Evolutionary conservation across 768 basidiomycete genomes (phyloP).

Genomic region (Xerocomellus dryophilus): DNA sequence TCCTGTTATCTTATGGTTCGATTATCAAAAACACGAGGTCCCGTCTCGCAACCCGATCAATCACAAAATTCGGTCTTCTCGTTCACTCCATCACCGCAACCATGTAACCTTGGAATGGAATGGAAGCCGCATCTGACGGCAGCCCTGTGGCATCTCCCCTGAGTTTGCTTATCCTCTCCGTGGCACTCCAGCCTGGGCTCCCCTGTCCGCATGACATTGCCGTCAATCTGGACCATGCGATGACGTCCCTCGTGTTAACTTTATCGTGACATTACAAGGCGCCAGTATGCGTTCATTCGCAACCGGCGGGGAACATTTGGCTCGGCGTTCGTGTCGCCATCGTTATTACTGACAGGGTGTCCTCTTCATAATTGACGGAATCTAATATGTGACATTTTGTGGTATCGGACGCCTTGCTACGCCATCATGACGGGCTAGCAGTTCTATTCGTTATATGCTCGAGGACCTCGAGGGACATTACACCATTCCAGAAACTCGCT

Average conservation of each 20-base stretch:
- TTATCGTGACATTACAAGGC: not conserved
- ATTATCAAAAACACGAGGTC: slow-evolving; percentile 11
- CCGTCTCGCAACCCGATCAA: not conserved
- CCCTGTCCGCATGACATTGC: not conserved
- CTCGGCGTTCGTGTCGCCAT: not conserved
- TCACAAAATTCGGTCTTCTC: slow-evolving; percentile 8
- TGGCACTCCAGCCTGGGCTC: not conserved
- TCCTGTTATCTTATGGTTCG: slow-evolving; percentile 1
- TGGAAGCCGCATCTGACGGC: slow-evolving; percentile 19
- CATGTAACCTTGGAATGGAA: slow-evolving; percentile 24
- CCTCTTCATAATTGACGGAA: slow-evolving; percentile 7
- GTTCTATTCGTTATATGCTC: slow-evolving; percentile 1
- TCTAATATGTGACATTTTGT: not conserved
- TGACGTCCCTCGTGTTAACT: not conserved
- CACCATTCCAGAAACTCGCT: not conserved
- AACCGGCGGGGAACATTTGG: slow-evolving; percentile 4
- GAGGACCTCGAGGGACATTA: not conserved
- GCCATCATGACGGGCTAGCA: not conserved
- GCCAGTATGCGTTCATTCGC: not conserved
- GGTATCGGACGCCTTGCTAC: not conserved
- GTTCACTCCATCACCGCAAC: slow-evolving; percentile 21
- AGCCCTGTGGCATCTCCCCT: slow-evolving; percentile 1
- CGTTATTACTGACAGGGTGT: slow-evolving; percentile 6
- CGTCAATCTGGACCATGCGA: not conserved
- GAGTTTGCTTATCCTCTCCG: not conserved